Conservation (phyloP, 1,139 yeast genomes). For the Candida labiduridarum region DNA sequence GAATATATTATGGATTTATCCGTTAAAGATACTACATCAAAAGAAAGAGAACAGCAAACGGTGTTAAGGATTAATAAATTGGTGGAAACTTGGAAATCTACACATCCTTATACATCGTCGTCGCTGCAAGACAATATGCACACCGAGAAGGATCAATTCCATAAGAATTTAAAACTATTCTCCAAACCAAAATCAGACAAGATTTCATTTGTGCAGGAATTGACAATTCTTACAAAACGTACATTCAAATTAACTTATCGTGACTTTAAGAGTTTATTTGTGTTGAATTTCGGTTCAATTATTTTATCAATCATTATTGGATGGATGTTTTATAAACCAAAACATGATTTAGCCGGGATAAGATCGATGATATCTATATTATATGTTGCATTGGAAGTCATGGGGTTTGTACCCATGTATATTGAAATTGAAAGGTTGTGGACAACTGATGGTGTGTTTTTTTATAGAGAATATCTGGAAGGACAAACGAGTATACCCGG, state of each 20-base stretch:
- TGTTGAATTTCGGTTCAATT: constrained; percentile 57
- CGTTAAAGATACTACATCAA: constrained; percentile 61
- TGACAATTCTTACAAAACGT: constrained; percentile 57
- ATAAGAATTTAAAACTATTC: constrained; percentile 28
- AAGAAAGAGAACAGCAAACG: constrained; percentile 46
- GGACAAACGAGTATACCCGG: constrained; percentile 69
- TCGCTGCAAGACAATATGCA: constrained; percentile 1
- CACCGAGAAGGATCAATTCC: constrained; percentile 18
- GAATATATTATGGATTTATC: constrained; percentile 72
- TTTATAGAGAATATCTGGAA: constrained; percentile 75
- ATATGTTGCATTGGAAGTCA: constrained; percentile 65
- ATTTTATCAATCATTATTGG: constrained; percentile 66
- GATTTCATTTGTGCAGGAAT: constrained; percentile 44
- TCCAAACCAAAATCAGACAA: constrained; percentile 28
- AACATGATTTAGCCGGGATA: constrained; percentile 63
- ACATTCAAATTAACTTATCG: constrained; percentile 57
- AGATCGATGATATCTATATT: constrained; percentile 65
- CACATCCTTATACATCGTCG: constrained; percentile 5
- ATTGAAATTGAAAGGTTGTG: constrained; percentile 78
- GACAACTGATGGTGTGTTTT: constrained; percentile 64
- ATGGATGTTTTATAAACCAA: constrained; percentile 75
- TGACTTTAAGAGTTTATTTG: constrained; percentile 58
- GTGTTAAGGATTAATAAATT: constrained; percentile 46
- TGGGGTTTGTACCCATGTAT: constrained; percentile 68
- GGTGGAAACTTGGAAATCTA: constrained; percentile 51